Percentiles rank a stretch among this genome's conserved stretches.
These are phyloP conservation scores for Talaromyces sp. DNA, from an alignment of 2,329 filamentous ascomycete species.

Conservation along the genomic window DNA sequence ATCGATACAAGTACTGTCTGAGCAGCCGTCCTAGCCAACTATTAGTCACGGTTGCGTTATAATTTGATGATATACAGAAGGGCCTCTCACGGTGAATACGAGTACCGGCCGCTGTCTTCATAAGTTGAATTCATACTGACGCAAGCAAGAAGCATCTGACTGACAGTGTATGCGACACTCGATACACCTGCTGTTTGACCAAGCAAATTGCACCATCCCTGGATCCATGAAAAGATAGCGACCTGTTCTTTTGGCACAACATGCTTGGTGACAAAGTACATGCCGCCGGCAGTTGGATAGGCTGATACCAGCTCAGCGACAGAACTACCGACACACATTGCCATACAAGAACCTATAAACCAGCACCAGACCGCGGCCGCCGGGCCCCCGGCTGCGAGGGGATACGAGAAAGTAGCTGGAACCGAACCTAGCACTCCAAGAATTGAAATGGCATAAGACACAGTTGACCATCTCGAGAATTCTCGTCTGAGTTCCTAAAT, in stretches of 20 bases:
- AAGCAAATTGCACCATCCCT: conserved; percentile 66
- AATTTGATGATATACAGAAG: conserved; percentile 16
- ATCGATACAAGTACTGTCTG: conserved; percentile 60
- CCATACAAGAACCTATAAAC: conserved; percentile 63
- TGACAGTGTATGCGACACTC: conserved; percentile 61
- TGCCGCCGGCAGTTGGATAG: conserved; percentile 64
- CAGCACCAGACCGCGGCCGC: conserved; percentile 65
- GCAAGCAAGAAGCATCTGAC: conserved; percentile 62
- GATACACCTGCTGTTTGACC: conserved; percentile 63
- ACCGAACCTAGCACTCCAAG: conserved; percentile 64
- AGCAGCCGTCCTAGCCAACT: conserved; percentile 48
- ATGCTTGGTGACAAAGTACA: conserved; percentile 67
- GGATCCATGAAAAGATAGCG: conserved; percentile 62
- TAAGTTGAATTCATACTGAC: conserved; percentile 60
- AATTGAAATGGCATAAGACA: conserved; percentile 65
- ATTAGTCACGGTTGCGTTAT: background rate
- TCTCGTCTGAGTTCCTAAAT: conserved; percentile 59
- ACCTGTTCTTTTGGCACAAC: conserved; percentile 61
- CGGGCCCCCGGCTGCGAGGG: conserved; percentile 58
- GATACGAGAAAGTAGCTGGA: conserved; percentile 60
- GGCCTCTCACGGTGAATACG: conserved; percentile 54
- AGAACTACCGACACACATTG: conserved; percentile 61
- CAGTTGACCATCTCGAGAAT: conserved; percentile 64
- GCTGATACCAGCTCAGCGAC: conserved; percentile 65
- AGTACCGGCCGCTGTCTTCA: conserved; percentile 47